A percentile compares a stretch with the other conserved stretches of the same genome.
Conservation (phyloP, 75 land plant species). For the Isoetes taiwanensis region DNA sequence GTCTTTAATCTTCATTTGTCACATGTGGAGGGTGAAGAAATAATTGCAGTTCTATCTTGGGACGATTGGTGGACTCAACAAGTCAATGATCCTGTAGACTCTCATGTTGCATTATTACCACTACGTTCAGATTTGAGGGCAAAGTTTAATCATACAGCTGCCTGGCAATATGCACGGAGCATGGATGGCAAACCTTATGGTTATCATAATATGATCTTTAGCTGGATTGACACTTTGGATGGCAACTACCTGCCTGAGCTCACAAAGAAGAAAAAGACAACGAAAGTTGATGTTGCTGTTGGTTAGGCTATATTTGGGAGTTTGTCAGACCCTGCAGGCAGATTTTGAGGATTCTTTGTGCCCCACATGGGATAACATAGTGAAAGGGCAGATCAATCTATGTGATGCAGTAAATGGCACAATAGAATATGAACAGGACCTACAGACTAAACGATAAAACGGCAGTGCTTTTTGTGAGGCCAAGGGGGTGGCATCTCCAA, state of each 20-base stretch:
- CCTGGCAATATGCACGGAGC: slow-evolving; percentile 7
- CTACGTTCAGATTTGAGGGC: background rate
- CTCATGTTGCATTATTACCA: background rate
- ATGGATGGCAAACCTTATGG: slow-evolving; percentile 4
- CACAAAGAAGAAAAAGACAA: too few relatives aligned
- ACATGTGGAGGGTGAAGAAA: background rate
- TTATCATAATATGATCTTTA: slow-evolving; percentile 6
- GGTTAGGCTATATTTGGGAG: too few relatives aligned
- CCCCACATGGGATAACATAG: slow-evolving; percentile 85
- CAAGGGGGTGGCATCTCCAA: slow-evolving; percentile 82
- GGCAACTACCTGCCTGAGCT: slow-evolving; percentile 2
- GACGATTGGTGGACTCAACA: slow-evolving; percentile 3
- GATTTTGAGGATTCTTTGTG: slow-evolving; percentile 89
- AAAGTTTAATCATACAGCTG: slow-evolving; percentile 6
- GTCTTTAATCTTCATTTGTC: too few relatives aligned
- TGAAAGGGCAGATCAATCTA: slow-evolving; percentile 70
- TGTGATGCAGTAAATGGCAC: slow-evolving; percentile 70
- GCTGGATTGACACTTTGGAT: slow-evolving; percentile 1
- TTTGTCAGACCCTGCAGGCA: too few relatives aligned
- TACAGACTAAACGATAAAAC: slow-evolving; percentile 73
- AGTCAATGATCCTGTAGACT: background rate
- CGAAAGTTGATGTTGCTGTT: too few relatives aligned
- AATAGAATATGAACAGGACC: slow-evolving; percentile 47
- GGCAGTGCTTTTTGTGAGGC: slow-evolving; percentile 70
- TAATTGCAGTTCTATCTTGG: slow-evolving; percentile 2